A percentile compares a stretch with the other conserved stretches of the same genome.
These are phyloP conservation scores for Psilocybe subaeruginosa DNA, from an alignment of 768 basidiomycete genomes.

Conservation along the genomic window DNA sequence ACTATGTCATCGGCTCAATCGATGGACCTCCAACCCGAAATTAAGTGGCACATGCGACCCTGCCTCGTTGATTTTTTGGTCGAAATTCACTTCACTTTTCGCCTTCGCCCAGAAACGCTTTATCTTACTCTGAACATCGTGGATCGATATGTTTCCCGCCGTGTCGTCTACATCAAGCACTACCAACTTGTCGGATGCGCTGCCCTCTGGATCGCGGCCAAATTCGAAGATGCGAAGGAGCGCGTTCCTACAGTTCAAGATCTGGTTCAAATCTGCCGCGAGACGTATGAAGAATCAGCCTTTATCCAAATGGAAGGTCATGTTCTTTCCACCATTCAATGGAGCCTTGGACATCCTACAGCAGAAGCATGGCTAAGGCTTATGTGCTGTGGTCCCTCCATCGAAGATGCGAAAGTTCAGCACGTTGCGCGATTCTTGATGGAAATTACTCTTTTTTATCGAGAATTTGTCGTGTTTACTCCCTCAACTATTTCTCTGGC, in stretches of 20 bases:
- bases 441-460: conserved; percentile 98
- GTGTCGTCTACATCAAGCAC: conserved; percentile 98
- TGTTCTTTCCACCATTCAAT: conserved; percentile 93
- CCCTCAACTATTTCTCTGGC: conserved; percentile 91
- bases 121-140: conserved; percentile 99
- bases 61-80: conserved; percentile 99
- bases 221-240: conserved; percentile 99
- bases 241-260: conserved; percentile 96
- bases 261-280: conserved; percentile 92
- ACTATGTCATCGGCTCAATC: conserved; percentile 93
- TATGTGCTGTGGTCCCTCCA: conserved; percentile 71
- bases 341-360: conserved; percentile 96
- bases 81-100: conserved; percentile 97
- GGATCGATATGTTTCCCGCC: conserved; percentile 98
- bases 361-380: conserved; percentile 96
- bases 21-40: conserved; percentile 99
- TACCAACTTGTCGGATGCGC: conserved; percentile 99
- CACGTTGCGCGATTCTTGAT: conserved; percentile 97
- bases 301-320: conserved; percentile 99
- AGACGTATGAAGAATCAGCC: conserved; percentile 95
- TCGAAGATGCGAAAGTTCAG: conserved; percentile 90
- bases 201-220: conserved; percentile 98
- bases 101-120: conserved; percentile 96
- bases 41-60: conserved; percentile 99
- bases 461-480: conserved; percentile 87